Conservation (phyloP, 768 basidiomycete species). For the Rossbeevera mucosa region DNA sequence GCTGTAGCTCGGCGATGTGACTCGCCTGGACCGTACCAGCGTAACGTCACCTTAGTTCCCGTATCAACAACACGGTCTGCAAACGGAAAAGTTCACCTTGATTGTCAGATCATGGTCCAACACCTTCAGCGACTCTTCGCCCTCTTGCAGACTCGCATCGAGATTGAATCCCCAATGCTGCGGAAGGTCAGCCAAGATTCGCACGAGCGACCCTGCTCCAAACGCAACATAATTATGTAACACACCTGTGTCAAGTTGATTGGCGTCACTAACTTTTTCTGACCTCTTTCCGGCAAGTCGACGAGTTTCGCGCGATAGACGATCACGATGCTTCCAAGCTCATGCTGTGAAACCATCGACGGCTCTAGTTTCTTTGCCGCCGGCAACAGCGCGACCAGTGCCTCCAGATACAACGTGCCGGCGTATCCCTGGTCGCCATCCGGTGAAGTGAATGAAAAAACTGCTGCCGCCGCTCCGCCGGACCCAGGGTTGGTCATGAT, state of each 20-base stretch:
- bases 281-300: slow-evolving; percentile 34
- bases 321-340: slow-evolving; percentile 62
- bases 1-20: slow-evolving; percentile 49
- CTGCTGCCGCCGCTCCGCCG: slow-evolving; percentile 32
- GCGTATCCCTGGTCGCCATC: slow-evolving; percentile 72
- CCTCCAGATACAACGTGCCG: slow-evolving; percentile 58
- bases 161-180: slow-evolving; percentile 85
- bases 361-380: slow-evolving; percentile 27
- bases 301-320: slow-evolving; percentile 67
- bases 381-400: slow-evolving; percentile 45
- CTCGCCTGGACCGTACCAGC: slow-evolving; percentile 38
- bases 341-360: slow-evolving; percentile 34
- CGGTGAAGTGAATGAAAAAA: slow-evolving; percentile 55
- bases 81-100: slow-evolving; percentile 25
- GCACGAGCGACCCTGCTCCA: too few relatives aligned
- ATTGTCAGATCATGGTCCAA: slow-evolving; percentile 45
- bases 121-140: slow-evolving; percentile 42
- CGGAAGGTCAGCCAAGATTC: neutral
- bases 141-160: slow-evolving; percentile 55
- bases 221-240: neutral
- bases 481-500: slow-evolving; percentile 28
- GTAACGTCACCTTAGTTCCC: too few relatives aligned
- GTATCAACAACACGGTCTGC: too few relatives aligned
- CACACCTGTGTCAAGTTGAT: slow-evolving; percentile 72
- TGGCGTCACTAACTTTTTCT: slow-evolving; percentile 51